These are phyloP conservation scores for Rosa multiflora DNA, from an alignment of 306 rosid species.

Conservation along the genomic window DNA sequence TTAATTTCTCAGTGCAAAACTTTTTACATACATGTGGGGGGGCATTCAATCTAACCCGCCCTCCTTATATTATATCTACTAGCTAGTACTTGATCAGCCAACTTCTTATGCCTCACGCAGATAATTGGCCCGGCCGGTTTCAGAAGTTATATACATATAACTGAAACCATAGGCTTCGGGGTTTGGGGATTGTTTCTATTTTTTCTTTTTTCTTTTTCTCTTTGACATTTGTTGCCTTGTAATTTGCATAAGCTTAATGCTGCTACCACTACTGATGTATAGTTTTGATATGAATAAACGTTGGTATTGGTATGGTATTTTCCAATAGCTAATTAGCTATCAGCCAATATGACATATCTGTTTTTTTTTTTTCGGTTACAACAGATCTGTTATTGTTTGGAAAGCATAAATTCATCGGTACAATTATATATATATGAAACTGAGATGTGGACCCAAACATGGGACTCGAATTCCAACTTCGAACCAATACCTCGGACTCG, in stretches of 20 bases:
- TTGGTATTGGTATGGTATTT: too few relatives aligned
- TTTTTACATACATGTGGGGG: not conserved
- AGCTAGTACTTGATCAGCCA: not conserved
- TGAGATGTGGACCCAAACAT: not conserved
- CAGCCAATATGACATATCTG: not conserved
- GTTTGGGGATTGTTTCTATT: not conserved
- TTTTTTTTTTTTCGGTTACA: too few relatives aligned
- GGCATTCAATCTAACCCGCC: not conserved
- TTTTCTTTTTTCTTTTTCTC: not conserved
- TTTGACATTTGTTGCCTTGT: slow-evolving; percentile 11
- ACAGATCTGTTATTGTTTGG: not conserved
- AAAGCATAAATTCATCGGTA: not conserved
- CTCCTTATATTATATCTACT: not conserved
- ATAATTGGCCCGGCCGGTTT: not conserved
- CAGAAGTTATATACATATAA: not conserved
- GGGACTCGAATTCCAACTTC: not conserved
- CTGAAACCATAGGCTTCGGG: not conserved
- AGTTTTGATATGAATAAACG: slow-evolving; percentile 5
- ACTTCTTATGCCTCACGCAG: not conserved
- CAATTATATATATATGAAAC: too few relatives aligned
- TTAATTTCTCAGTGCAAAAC: not conserved
- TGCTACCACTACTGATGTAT: not conserved
- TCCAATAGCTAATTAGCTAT: not conserved
- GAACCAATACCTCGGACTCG: not conserved
- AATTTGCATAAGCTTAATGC: slow-evolving; percentile 7